Percentiles rank a stretch among this genome's conserved stretches.
These are phyloP conservation scores for Cordyceps fumosorosea DNA, from an alignment of 2,329 filamentous ascomycete species.

Conservation along the genomic window DNA sequence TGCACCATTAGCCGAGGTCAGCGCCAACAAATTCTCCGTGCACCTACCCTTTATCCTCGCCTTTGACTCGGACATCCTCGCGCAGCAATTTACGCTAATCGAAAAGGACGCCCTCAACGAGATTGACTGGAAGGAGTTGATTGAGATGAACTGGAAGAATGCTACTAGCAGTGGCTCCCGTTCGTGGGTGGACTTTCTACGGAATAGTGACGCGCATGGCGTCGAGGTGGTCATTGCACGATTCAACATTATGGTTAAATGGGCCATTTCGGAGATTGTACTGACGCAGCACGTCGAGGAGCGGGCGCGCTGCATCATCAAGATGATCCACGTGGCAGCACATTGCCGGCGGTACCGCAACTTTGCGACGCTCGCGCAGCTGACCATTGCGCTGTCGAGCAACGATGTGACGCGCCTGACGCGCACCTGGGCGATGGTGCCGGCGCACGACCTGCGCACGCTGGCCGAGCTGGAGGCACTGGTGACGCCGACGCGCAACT, in stretches of 20 bases:
- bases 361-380: conserved; percentile 77
- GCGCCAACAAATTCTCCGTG: conserved; percentile 37
- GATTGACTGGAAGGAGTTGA: conserved; percentile 82
- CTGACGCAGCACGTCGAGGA: conserved; percentile 67
- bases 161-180: conserved; percentile 55
- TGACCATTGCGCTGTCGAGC: conserved; percentile 69
- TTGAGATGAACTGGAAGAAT: conserved; percentile 78
- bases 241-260: conserved; percentile 85
- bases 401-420: conserved; percentile 62
- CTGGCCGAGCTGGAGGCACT: conserved; percentile 64
- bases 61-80: conserved; percentile 71
- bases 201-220: conserved; percentile 63
- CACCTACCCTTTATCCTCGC: conserved; percentile 77
- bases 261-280: conserved; percentile 73
- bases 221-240: conserved; percentile 80
- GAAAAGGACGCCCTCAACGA: conserved; percentile 82
- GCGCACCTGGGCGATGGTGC: conserved; percentile 66
- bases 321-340: conserved; percentile 73
- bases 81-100: conserved; percentile 78
- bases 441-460: conserved; percentile 56
- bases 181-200: conserved; percentile 78
- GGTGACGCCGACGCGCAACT: conserved; percentile 72
- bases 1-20: conserved; percentile 21
- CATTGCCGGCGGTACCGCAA: conserved; percentile 72
- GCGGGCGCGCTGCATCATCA: conserved; percentile 68